Conservation (phyloP, 2,329 filamentous ascomycete species). For the Dactylellina parvicollis region DNA sequence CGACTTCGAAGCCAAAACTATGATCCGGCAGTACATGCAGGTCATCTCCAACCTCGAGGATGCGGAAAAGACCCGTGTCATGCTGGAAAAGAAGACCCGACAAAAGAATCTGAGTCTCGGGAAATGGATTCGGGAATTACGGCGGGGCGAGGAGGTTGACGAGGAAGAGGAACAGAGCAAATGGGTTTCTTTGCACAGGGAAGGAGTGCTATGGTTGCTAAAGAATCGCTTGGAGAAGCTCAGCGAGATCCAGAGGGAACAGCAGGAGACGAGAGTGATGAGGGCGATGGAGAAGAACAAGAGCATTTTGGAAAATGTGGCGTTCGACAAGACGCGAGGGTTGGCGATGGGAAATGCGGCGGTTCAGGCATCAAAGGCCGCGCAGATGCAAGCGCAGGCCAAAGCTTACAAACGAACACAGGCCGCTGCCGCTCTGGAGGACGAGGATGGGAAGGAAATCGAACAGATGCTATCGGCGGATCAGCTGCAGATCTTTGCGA, state of each 20-base stretch:
- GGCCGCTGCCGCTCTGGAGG: slow-evolving; percentile 56
- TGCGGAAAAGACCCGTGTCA: slow-evolving; percentile 81
- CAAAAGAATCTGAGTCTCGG: slow-evolving; percentile 72
- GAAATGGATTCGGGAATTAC: slow-evolving; percentile 74
- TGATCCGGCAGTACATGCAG: slow-evolving; percentile 84
- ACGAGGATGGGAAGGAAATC: slow-evolving; percentile 57
- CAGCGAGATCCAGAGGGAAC: slow-evolving; percentile 80
- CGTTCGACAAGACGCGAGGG: slow-evolving; percentile 47
- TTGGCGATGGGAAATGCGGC: slow-evolving; percentile 42
- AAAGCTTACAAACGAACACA: slow-evolving; percentile 52
- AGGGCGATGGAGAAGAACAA: slow-evolving; percentile 89
- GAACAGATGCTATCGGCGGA: slow-evolving; percentile 76
- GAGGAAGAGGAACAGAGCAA: slow-evolving; percentile 76
- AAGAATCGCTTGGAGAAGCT: slow-evolving; percentile 78
- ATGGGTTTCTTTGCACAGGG: slow-evolving; percentile 75
- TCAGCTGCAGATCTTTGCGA: slow-evolving; percentile 90
- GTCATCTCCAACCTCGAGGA: slow-evolving; percentile 82
- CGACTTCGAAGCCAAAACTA: slow-evolving; percentile 83
- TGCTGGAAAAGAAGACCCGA: slow-evolving; percentile 76
- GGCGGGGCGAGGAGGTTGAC: slow-evolving; percentile 72
- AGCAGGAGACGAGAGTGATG: slow-evolving; percentile 90
- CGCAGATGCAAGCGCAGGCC: slow-evolving; percentile 54
- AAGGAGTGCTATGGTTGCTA: slow-evolving; percentile 85
- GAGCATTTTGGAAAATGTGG: slow-evolving; percentile 79
- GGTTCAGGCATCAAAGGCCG: slow-evolving; percentile 36